Evolutionary conservation across 2,329 filamentous ascomycete species (phyloP), one percentile per base, ranked within the genome.

Genomic region (Capronia coronata): DNA sequence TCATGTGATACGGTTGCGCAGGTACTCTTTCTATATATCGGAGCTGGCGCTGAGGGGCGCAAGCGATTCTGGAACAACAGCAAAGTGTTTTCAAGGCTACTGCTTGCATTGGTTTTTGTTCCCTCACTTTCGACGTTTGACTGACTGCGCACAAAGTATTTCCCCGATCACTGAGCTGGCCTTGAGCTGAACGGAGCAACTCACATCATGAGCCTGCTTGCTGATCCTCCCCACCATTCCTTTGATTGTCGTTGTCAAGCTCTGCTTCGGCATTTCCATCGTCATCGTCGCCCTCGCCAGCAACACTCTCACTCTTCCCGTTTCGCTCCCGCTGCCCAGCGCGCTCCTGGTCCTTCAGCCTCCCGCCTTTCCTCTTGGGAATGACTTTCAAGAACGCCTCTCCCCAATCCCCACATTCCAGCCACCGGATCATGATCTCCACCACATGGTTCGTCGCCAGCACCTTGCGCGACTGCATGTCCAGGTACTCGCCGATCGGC

Each of bases 371-470:
- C 55, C 93, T 75, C 68, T 88, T 89, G 0, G 93, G 93, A 59
- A 98, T 90, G 2, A 94, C 88, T 43, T 80, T 76, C 68, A 90
- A 71, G 65, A 98, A 98, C 0, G 93, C 90, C 63, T 86, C 75
- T 1, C 84, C 90, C 93, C 93, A 98, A 65, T 97, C 86, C 1
- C 86, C 87, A 42, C 80, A 80, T 67, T 96, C 88, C 47, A 98
- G 68, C 89, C 90, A 98, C 58, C 82, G 83, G 39, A 95, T 71
- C 87, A 98, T 95, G 55, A 98, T 97, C 69, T 97, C 91, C 40
- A 93, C 80, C 1, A 98, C 93, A 63, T 98, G 93, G 64, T 97
- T 98, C 6, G 91, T 96, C 2, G 91, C 84, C 49, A 98, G 72
- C 3, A 98, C 87, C 60, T 84, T 81, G 25, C 93, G 80, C 61